Evolutionary conservation across 202 grass and related monocot genomes (phyloP), one percentile per base, ranked within the genome.

Genomic region (Setaria italica): DNA sequence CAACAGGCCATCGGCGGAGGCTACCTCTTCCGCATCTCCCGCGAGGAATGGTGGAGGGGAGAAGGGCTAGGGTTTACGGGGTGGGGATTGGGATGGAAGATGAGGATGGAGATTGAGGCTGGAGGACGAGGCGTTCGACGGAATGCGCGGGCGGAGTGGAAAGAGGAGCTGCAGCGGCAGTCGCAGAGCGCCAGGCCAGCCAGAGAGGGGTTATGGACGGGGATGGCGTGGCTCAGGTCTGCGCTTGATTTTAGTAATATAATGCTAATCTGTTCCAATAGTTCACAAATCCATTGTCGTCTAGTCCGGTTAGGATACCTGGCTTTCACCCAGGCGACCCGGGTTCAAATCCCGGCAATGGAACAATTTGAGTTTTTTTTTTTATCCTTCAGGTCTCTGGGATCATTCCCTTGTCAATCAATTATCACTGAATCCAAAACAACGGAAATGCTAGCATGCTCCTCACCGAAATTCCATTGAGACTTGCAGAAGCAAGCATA

Each of bases 321-420:
- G 89, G 95, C 92, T 93, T 97, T 97, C 95, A 93, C 95, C 95
- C 90, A 97, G 90, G n/a, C 95, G 92, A 97, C 92, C 89, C 90
- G 89, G 92, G 90, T 97, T 97, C 95, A 95, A 93, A 95, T 97
- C 89, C 92, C 90, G 92, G 92, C 85, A 90, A 97, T 94, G 95
- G 92, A 97, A 97, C 0, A 0, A 2, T 3, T 42, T 56, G 2
- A 0, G 6, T 57, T 56, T 16, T 6, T 16, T 6, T 54, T 54
- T 54, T 17, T 6, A 41, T 54, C 14, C 15, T 54, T 49, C 2
- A 46, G 9, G 39, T 41, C 34, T 35, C 34, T 35, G 3, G 42
- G 9, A 9, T 47, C 7, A 49, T 49, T 49, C 47, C 11, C 11
- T 48, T 11, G 7, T 25, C 25, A 25, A 3, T 35, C 34, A 35